Percentiles rank a stretch among this genome's conserved stretches.
Evolutionary conservation across 306 rosid genomes (phyloP).

Genomic region (Betula pendula): DNA sequence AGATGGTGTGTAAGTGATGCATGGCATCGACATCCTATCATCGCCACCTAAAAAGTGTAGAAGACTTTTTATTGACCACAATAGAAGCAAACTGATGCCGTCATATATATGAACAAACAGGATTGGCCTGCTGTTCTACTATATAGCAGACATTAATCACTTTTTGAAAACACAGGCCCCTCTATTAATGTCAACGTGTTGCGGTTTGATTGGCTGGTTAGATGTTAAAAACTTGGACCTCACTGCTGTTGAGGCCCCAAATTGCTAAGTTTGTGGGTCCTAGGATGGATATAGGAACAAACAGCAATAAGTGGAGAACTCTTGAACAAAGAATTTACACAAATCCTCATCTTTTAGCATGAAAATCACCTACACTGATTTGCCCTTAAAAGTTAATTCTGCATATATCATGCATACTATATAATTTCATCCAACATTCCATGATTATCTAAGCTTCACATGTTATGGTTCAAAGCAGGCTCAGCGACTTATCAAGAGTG

Average conservation of each 20-base stretch:
- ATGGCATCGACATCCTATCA: too few relatives aligned
- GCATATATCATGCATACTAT: background rate
- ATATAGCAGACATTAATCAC: background rate
- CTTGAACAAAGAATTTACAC: background rate
- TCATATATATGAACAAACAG: background rate
- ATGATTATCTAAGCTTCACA: background rate
- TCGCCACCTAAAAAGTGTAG: too few relatives aligned
- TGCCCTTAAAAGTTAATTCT: background rate
- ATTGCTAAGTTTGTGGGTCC: too few relatives aligned
- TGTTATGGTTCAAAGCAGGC: background rate
- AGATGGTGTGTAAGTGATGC: too few relatives aligned
- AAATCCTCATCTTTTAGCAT: background rate
- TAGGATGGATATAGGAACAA: background rate
- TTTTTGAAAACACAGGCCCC: background rate
- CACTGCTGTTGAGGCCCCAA: too few relatives aligned
- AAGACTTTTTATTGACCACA: background rate
- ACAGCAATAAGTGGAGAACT: background rate
- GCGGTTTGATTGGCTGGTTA: background rate
- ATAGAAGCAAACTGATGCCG: background rate
- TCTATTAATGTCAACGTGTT: background rate
- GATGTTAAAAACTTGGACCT: background rate
- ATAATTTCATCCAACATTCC: background rate
- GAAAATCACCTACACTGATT: background rate
- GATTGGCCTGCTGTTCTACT: background rate
- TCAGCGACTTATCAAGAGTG: background rate